Conservation (phyloP, 2,329 filamentous ascomycete species). For the Orbilia javanica region DNA sequence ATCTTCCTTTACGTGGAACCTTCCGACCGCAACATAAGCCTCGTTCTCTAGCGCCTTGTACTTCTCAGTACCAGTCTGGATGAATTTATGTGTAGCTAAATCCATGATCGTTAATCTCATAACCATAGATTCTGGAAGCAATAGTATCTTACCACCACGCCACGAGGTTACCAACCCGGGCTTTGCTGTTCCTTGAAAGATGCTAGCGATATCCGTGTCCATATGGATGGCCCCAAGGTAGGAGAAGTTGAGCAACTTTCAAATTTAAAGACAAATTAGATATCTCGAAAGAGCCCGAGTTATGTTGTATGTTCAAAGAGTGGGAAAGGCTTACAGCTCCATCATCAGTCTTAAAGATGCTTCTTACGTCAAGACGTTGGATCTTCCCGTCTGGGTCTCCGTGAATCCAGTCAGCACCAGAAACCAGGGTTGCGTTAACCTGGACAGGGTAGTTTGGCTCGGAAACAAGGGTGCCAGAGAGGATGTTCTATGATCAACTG, state of each 20-base stretch:
- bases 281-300: not conserved
- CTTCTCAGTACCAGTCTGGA: constrained; percentile 65
- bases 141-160: constrained; percentile 63
- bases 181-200: constrained; percentile 64
- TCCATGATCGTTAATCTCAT: not conserved
- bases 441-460: constrained; percentile 64
- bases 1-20: constrained; percentile 64
- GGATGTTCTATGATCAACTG: constrained; percentile 50
- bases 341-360: constrained; percentile 63
- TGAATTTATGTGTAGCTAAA: constrained; percentile 65
- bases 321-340: constrained; percentile 28
- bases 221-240: constrained; percentile 66
- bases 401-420: constrained; percentile 66
- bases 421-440: constrained; percentile 65
- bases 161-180: constrained; percentile 66
- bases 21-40: constrained; percentile 66
- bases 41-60: constrained; percentile 65
- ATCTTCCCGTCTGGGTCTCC: constrained; percentile 65
- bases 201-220: constrained; percentile 63
- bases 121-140: constrained; percentile 31
- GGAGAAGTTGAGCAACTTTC: constrained; percentile 64
- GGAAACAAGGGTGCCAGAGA: constrained; percentile 64
- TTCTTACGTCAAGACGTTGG: constrained; percentile 65
- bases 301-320: not conserved
- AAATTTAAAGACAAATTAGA: not conserved